These are phyloP conservation scores for Reticulascus tulasneorum DNA, from an alignment of 2,329 filamentous ascomycete genomes.

Conservation along the genomic window DNA sequence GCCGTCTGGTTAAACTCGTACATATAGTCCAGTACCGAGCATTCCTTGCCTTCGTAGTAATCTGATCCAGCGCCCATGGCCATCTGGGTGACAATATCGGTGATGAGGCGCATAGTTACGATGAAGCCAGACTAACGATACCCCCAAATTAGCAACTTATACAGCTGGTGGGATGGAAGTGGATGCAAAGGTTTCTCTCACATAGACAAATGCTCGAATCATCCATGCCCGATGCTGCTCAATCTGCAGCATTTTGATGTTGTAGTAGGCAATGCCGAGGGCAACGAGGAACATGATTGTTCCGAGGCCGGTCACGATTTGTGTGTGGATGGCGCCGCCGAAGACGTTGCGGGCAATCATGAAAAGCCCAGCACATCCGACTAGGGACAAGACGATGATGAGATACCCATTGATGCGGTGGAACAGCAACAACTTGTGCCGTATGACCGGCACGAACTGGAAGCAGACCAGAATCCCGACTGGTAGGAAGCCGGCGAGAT, in stretches of 20 bases:
- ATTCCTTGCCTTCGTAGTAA: conserved; percentile 32
- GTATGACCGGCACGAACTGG: conserved; percentile 45
- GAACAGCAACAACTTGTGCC: conserved; percentile 44
- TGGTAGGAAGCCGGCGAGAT: conserved; percentile 42
- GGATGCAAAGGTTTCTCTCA: conserved; percentile 17
- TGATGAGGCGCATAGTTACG: conserved; percentile 44
- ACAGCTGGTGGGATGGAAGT: conserved; percentile 1
- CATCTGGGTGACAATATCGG: conserved; percentile 34
- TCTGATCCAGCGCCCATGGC: conserved; percentile 21
- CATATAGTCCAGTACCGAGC: conserved; percentile 42
- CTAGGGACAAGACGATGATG: conserved; percentile 41
- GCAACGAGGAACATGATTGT: conserved; percentile 39
- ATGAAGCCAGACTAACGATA: conserved; percentile 36
- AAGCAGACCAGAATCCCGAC: conserved; percentile 38
- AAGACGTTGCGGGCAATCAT: conserved; percentile 49
- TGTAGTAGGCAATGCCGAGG: conserved; percentile 45
- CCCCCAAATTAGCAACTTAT: background rate
- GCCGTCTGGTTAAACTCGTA: conserved; percentile 18
- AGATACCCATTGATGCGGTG: conserved; percentile 61
- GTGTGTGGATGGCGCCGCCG: conserved; percentile 50
- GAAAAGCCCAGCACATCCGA: conserved; percentile 44
- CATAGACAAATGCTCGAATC: conserved; percentile 50
- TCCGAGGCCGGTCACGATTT: conserved; percentile 38
- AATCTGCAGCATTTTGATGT: conserved; percentile 57
- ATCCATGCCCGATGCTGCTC: conserved; percentile 64